Conservation (phyloP, 2,329 filamentous ascomycete genomes). For the Pseudopyrenochaeta lycopersici region DNA sequence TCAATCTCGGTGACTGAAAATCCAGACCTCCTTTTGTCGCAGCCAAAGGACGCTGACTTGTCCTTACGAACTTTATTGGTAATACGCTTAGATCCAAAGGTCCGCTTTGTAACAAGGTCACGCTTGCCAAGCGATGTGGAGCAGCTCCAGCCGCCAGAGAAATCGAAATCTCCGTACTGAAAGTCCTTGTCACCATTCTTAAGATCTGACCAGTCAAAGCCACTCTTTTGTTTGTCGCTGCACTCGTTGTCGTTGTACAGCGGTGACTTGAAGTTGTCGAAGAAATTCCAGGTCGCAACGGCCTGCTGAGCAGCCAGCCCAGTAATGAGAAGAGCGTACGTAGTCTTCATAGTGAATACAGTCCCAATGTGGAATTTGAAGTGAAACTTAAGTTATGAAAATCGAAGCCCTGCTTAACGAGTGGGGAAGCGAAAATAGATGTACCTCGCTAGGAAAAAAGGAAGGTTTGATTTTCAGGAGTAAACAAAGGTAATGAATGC, state of each 20-base stretch:
- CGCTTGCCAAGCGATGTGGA: slow-evolving; percentile 68
- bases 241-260: slow-evolving; percentile 81
- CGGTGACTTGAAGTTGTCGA: slow-evolving; percentile 70
- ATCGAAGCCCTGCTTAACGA: slow-evolving; percentile 33
- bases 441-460: slow-evolving; percentile 26
- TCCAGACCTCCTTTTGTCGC: slow-evolving; percentile 56
- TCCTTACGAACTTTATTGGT: slow-evolving; percentile 59
- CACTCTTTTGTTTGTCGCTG: slow-evolving; percentile 70
- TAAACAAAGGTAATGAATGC: slow-evolving; percentile 50
- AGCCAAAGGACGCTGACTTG: slow-evolving; percentile 72
- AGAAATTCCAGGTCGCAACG: slow-evolving; percentile 59
- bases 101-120: slow-evolving; percentile 59
- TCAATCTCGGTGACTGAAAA: slow-evolving; percentile 83
- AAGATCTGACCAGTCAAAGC: slow-evolving; percentile 77
- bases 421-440: slow-evolving; percentile 20
- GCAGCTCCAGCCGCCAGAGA: slow-evolving; percentile 73
- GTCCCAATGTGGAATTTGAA: slow-evolving; percentile 22
- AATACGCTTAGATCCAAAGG: slow-evolving; percentile 55
- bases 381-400: slow-evolving; percentile 14
- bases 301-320: slow-evolving; percentile 58
- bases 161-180: slow-evolving; percentile 74
- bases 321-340: slow-evolving; percentile 56
- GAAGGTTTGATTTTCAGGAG: slow-evolving; percentile 34
- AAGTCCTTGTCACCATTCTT: slow-evolving; percentile 58
- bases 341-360: slow-evolving; percentile 53